Evolutionary conservation across 2,329 filamentous ascomycete genomes (phyloP).

Genomic region (Coniochaeta ligniaria): DNA sequence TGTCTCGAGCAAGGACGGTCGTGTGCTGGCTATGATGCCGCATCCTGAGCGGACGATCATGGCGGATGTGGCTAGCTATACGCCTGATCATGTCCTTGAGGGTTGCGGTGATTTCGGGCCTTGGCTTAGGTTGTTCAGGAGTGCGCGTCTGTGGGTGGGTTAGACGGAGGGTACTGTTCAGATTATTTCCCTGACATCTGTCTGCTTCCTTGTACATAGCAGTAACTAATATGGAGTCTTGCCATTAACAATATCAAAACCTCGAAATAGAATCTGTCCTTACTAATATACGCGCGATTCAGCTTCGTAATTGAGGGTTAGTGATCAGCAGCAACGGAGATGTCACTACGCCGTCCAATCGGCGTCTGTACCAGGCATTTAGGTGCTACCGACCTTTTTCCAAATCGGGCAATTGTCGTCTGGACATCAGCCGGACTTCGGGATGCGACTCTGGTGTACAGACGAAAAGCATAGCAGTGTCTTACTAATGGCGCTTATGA

Average conservation of each 20-base stretch:
- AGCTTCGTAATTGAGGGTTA: no score
- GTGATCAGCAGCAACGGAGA: no score
- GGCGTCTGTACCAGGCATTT: no score
- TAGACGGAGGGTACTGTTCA: conserved; percentile 17
- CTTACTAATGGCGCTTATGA: no score
- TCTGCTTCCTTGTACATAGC: background rate
- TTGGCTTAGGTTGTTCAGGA: conserved; percentile 82
- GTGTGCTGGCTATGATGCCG: conserved; percentile 85
- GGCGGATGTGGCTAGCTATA: conserved; percentile 69
- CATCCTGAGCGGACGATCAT: conserved; percentile 87
- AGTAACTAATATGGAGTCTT: background rate
- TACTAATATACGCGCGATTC: background rate
- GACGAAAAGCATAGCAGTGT: no score
- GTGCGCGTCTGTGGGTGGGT: conserved; percentile 81
- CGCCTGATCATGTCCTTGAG: conserved; percentile 49
- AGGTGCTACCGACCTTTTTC: no score
- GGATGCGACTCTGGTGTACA: no score
- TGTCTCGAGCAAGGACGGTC: conserved; percentile 68
- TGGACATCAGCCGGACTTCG: no score
- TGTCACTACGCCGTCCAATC: no score
- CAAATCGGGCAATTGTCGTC: no score
- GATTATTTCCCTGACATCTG: background rate
- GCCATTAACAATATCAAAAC: background rate
- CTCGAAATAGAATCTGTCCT: background rate
- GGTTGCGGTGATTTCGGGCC: conserved; percentile 78